phyloP scores from a whole-genome alignment of 1,284 basidiomycete species.

The Leccinum glutinopallens region DNA sequence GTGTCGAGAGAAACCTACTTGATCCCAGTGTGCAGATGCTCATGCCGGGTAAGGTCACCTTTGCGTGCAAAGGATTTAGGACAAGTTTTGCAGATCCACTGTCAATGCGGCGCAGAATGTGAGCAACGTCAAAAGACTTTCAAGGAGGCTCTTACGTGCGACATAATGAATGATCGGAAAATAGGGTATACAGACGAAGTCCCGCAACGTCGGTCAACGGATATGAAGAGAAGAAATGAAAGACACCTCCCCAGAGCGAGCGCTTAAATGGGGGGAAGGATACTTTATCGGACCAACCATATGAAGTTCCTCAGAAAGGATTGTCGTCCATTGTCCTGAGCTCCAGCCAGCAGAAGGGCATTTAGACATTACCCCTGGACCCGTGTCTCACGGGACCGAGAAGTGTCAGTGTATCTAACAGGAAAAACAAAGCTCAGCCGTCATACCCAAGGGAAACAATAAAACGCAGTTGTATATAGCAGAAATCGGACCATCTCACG shows the following conservation, averaged over 20 bases:
- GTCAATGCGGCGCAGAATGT: constrained; percentile 8
- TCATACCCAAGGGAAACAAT: constrained; percentile 28
- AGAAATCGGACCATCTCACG: constrained; percentile 8
- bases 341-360: constrained; percentile 2
- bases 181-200: constrained; percentile 40
- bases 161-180: constrained; percentile 17
- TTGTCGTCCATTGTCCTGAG: constrained; percentile 26
- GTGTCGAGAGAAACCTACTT: constrained; percentile 39
- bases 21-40: constrained; percentile 44
- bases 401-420: constrained; percentile 11
- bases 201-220: constrained; percentile 39
- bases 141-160: constrained; percentile 26
- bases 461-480: constrained; percentile 11
- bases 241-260: neutral
- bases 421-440: constrained; percentile 29
- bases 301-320: constrained; percentile 14
- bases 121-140: neutral
- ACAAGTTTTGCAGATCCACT: constrained; percentile 45
- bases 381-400: constrained; percentile 15
- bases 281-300: constrained; percentile 15
- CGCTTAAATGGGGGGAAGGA: constrained; percentile 27
- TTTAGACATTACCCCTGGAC: constrained; percentile 10
- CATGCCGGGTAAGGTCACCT: constrained; percentile 56
- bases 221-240: constrained; percentile 15
- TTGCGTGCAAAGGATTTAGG: constrained; percentile 49